phyloP scores from a whole-genome alignment of 108 stramenopile species.

The Asterionellopsis glacialis region DNA sequence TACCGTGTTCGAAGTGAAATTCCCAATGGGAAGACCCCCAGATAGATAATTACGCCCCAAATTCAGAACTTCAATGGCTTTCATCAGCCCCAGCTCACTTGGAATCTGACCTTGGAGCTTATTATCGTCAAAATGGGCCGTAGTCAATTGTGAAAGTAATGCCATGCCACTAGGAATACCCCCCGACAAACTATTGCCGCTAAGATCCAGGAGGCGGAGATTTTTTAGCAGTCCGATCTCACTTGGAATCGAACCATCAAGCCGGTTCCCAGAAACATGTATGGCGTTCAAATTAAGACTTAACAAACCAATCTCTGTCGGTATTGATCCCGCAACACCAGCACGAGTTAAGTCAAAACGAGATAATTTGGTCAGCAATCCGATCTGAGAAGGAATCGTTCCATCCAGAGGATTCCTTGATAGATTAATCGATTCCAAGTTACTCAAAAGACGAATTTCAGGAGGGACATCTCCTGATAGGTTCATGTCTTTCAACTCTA shows the following conservation, averaged over 20 bases:
- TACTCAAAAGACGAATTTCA: constrained; percentile 32
- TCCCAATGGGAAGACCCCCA: neutral
- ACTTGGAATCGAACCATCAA: constrained; percentile 1
- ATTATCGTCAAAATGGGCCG: neutral
- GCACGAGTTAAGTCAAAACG: neutral
- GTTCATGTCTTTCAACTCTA: no score
- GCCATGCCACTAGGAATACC: neutral
- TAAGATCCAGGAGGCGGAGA: neutral
- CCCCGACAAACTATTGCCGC: neutral
- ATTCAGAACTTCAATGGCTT: neutral
- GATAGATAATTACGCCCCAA: neutral
- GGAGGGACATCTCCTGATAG: constrained; percentile 31
- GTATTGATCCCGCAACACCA: neutral
- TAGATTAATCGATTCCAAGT: neutral
- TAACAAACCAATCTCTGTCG: constrained; percentile 5
- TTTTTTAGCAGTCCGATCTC: neutral
- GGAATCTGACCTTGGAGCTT: constrained; percentile 5
- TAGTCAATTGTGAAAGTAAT: neutral
- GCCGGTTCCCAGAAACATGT: neutral
- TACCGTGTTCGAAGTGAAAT: neutral
- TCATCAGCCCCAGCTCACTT: constrained; percentile 7
- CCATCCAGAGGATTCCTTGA: constrained; percentile 20
- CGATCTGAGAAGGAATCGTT: constrained; percentile 32
- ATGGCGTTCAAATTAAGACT: neutral
- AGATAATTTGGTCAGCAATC: neutral